phyloP scores from a whole-genome alignment of 371 early-diverging fungal genomes.

The Actinomucor elegans region DNA sequence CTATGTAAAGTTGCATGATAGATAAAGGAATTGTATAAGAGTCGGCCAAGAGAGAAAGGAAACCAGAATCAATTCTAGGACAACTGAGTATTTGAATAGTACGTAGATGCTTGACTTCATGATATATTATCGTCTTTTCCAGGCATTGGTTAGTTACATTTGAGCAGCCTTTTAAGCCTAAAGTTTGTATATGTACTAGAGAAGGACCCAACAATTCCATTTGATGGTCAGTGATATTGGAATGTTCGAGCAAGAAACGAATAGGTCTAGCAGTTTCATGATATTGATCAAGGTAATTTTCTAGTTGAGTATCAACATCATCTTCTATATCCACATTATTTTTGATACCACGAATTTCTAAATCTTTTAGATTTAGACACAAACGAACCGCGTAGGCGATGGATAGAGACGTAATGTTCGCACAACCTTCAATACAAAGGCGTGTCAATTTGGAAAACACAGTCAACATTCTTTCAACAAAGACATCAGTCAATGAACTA shows the following conservation, averaged over 20 bases:
- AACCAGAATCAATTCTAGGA: slow-evolving; percentile 2
- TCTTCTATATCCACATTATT: not conserved
- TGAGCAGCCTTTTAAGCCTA: slow-evolving; percentile 7
- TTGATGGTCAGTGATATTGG: not conserved
- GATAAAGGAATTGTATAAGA: not conserved
- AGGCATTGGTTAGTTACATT: not conserved
- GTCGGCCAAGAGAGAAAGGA: not conserved
- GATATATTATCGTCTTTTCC: not conserved
- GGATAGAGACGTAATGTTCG: slow-evolving; percentile 4
- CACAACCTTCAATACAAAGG: slow-evolving; percentile 23
- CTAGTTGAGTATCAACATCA: not conserved
- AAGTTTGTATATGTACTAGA: not conserved
- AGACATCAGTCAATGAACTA: slow-evolving; percentile 6
- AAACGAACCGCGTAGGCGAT: slow-evolving; percentile 4
- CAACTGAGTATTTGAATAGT: slow-evolving; percentile 18
- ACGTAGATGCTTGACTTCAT: not conserved
- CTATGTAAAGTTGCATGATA: slow-evolving; percentile 11
- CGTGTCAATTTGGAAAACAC: slow-evolving; percentile 22
- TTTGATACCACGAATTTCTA: slow-evolving; percentile 24
- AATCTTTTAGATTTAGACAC: slow-evolving; percentile 16
- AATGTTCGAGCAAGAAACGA: slow-evolving; percentile 17
- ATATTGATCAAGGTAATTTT: too few species aligned
- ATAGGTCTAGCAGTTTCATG: not conserved
- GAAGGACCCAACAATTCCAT: not conserved
- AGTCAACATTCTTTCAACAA: slow-evolving; percentile 5